These are phyloP conservation scores for Vitis amurensis DNA, from an alignment of 164 flowering plant genomes.

Conservation along the genomic window DNA sequence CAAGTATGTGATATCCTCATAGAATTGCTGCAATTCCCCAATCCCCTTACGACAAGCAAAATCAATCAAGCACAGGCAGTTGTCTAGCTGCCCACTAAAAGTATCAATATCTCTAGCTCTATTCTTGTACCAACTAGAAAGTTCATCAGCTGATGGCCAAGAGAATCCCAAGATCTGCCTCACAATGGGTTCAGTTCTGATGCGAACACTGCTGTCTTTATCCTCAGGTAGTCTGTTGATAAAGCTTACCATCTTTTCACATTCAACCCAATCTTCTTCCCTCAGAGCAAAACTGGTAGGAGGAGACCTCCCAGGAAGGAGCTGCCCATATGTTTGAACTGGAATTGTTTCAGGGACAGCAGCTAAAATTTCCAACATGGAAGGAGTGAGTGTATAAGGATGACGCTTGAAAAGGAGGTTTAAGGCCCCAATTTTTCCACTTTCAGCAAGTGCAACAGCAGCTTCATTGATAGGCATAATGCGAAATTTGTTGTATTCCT, in stretches of 20 bases:
- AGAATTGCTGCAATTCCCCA: constrained; percentile 61
- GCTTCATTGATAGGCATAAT: constrained; percentile 60
- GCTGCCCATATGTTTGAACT: constrained; percentile 81
- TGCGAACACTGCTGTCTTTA: constrained; percentile 29
- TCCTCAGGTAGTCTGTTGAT: constrained; percentile 37
- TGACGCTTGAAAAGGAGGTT: constrained; percentile 98
- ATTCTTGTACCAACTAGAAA: constrained; percentile 72
- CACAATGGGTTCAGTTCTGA: constrained; percentile 73
- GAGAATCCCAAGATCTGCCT: constrained; percentile 48
- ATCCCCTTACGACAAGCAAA: constrained; percentile 77
- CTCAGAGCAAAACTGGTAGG: constrained; percentile 60
- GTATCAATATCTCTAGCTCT: constrained; percentile 84
- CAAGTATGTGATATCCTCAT: constrained; percentile 62
- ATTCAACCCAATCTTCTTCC: constrained; percentile 96
- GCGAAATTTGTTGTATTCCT: constrained; percentile 80
- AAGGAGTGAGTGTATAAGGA: constrained; percentile 75
- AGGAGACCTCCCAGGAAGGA: constrained; percentile 91
- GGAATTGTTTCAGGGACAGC: constrained; percentile 94
- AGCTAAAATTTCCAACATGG: constrained; percentile 65
- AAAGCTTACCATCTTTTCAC: constrained; percentile 56
- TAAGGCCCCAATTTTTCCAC: constrained; percentile 94
- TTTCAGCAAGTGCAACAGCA: constrained; percentile 76
- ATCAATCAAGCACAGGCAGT: constrained; percentile 72
- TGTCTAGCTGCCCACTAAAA: constrained; percentile 86
- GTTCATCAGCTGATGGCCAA: constrained; percentile 81